Evolutionary conservation across 768 basidiomycete genomes (phyloP), one percentile per base, ranked within the genome.

Genomic region (Termitomyces titanicus): DNA sequence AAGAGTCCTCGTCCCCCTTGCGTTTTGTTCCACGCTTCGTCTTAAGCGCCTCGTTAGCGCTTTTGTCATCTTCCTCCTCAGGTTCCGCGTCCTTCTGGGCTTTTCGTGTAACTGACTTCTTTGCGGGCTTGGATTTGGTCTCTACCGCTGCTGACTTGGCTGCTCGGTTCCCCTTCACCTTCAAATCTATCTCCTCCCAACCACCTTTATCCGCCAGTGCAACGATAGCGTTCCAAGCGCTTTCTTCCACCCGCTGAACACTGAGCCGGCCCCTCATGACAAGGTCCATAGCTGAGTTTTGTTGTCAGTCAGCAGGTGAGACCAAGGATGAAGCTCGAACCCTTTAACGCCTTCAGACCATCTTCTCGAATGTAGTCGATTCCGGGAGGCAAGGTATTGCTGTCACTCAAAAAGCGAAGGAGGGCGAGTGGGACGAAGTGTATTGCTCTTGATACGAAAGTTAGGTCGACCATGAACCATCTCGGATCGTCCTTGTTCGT

Each of bases 391-490:
- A 79, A 71, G 2, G 63, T 55, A 5, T 74, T 56, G 3, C 65
- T 57, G 13, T 76, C 74, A 0, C 85, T 81, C 37, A 95, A 80
- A 47, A 77, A 72, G 24, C 85, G 84, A 40, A 98, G 76, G 0
- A 96, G 75, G 6, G 86, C 74, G 11, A 96, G 77, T 3, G 94
- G 86, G 11, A 96, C 80, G 51, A 93, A 93, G 71, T 94, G 76
- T 29, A 68, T 61, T 5, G 88, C 79, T 22, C 89, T 83, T 6
- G 80, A 73, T 15, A 70, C 62, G 68, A 95, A 94, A 31, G 79
- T 80, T 49, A 87, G 72, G 62, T 93, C 86, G 34, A 94, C 89
- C 94, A 98, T 98, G 74, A 79, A 94, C 94, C 94, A 98, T 66
- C 80, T 90, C 1, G 94, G 94, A 11, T 84, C 76, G 3, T 78